Conservation (phyloP, 352 stramenopile genomes). For the Globisporangium yorkense region DNA sequence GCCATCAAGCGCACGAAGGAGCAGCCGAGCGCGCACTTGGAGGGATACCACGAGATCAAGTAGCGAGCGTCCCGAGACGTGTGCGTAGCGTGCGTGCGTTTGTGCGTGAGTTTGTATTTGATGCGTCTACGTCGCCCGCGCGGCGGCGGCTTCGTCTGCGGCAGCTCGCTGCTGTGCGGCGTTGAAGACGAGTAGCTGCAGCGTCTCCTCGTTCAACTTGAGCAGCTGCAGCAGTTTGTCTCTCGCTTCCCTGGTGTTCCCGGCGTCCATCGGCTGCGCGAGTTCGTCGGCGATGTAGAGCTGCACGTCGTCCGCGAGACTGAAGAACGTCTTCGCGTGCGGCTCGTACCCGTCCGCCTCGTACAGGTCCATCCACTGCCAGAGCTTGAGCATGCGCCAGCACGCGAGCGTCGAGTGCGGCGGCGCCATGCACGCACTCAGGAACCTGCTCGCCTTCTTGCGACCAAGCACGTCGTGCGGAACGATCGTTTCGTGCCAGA, state of each 20-base stretch:
- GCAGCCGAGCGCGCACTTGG: conserved; percentile 12
- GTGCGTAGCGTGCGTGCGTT: not conserved
- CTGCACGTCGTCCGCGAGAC: conserved; percentile 32
- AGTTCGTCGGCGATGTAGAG: conserved; percentile 40
- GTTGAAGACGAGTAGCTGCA: conserved; percentile 55
- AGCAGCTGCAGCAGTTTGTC: conserved; percentile 40
- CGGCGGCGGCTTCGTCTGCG: conserved; percentile 13
- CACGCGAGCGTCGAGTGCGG: conserved; percentile 25
- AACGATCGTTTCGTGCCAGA: conserved; percentile 53
- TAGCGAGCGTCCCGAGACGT: conserved; percentile 3
- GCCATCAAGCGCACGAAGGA: conserved; percentile 27
- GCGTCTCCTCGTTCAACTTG: conserved; percentile 51
- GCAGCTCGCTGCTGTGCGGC: conserved; percentile 22
- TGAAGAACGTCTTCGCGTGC: conserved; percentile 41
- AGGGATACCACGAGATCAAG: conserved; percentile 32
- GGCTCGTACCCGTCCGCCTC: conserved; percentile 38
- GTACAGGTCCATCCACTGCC: conserved; percentile 56
- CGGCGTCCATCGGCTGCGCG: conserved; percentile 15
- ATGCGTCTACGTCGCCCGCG: not conserved
- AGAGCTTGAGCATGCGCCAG: conserved; percentile 37
- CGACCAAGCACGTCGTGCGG: conserved; percentile 27
- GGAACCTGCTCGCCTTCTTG: conserved; percentile 29
- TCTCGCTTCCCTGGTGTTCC: conserved; percentile 29
- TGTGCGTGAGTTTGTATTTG: not conserved
- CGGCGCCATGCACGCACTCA: conserved; percentile 18